Evolutionary conservation across 305 asterid species (phyloP).

Genomic region (Salvia sclarea): DNA sequence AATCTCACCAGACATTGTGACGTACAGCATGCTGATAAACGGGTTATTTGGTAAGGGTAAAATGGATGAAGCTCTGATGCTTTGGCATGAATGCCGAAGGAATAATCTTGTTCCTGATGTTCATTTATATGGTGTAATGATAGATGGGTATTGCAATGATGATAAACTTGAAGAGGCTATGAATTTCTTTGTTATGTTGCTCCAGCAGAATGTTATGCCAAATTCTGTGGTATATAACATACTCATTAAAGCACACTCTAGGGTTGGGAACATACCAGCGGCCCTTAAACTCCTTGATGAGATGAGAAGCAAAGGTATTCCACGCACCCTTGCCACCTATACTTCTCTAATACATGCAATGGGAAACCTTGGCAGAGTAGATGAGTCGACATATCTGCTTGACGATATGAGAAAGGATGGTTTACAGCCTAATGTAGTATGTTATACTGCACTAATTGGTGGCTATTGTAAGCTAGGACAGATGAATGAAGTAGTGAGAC

Average conservation of each 20-base stretch:
- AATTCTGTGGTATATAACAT: constrained; percentile 65
- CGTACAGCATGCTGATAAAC: constrained; percentile 61
- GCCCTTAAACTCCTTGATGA: constrained; percentile 63
- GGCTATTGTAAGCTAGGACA: constrained; percentile 82
- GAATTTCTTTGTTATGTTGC: constrained; percentile 54
- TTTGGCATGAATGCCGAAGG: constrained; percentile 71
- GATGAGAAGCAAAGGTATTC: constrained; percentile 61
- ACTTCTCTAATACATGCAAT: constrained; percentile 77
- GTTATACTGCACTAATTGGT: constrained; percentile 78
- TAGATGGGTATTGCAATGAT: constrained; percentile 65
- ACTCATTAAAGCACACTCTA: constrained; percentile 62
- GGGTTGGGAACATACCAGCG: constrained; percentile 51
- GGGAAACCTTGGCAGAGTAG: constrained; percentile 52
- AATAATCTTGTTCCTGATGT: constrained; percentile 54
- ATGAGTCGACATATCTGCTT: constrained; percentile 55
- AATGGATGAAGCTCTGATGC: constrained; percentile 67
- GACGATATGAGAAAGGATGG: constrained; percentile 65
- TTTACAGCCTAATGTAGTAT: constrained; percentile 68
- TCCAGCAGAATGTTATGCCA: constrained; percentile 41
- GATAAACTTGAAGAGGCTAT: constrained; percentile 61
- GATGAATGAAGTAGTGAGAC: constrained; percentile 58
- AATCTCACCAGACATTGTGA: constrained; percentile 53
- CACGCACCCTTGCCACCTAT: constrained; percentile 61
- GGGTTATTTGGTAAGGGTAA: constrained; percentile 53
- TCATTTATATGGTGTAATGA: constrained; percentile 64